A percentile compares a stretch with the other conserved stretches of the same genome.
phyloP scores from a whole-genome alignment of 208 protist species.

The Plasmodiophora brassicae region DNA sequence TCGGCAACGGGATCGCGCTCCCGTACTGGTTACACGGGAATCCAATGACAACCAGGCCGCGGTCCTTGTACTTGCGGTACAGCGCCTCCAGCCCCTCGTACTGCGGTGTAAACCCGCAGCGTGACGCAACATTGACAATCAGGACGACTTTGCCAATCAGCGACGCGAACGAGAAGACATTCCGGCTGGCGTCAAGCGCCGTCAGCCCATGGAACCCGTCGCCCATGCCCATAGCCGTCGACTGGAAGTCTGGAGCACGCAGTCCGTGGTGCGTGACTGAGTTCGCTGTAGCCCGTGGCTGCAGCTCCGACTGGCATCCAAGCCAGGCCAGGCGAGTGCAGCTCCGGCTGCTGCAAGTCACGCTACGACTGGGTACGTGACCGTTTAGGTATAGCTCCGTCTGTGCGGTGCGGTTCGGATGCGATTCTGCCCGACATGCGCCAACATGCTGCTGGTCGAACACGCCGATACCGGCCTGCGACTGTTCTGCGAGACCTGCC shows the following conservation, averaged over 20 bases:
- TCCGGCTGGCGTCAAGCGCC: not conserved
- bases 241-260: too few species aligned
- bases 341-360: too few species aligned
- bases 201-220: too few species aligned
- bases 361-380: too few species aligned
- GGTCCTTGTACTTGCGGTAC: constrained; percentile 15
- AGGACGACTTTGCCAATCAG: not conserved
- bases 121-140: not conserved
- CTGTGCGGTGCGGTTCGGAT: too few species aligned
- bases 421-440: constrained; percentile 50
- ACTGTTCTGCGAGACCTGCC: constrained; percentile 55
- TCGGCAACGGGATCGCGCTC: too few species aligned
- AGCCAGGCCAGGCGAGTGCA: too few species aligned
- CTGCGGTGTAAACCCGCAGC: not conserved
- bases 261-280: too few species aligned
- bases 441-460: constrained; percentile 47
- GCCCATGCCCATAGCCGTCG: too few species aligned
- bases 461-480: not conserved
- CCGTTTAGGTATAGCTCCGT: too few species aligned
- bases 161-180: not conserved
- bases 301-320: too few species aligned
- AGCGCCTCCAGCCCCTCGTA: not conserved
- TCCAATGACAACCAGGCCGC: not conserved
- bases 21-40: constrained; percentile 24
- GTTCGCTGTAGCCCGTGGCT: too few species aligned